Conservation (phyloP, 169 alveolate genomes). For the Eimeria necatrix region DNA sequence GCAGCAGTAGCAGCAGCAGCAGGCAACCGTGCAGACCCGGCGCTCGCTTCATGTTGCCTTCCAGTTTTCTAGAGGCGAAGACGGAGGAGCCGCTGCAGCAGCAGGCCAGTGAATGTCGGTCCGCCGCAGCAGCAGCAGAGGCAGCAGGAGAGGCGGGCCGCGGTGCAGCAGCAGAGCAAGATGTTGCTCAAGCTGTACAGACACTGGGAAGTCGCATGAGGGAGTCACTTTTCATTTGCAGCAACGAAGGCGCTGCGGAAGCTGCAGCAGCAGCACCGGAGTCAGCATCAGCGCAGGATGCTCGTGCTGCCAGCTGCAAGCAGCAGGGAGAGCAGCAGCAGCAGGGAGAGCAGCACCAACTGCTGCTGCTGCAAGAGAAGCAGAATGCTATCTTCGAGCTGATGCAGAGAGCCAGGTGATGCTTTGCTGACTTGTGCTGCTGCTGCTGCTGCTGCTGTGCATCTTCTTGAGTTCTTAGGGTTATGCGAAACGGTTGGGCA, state of each 20-base stretch:
- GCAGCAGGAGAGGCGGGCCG: not conserved
- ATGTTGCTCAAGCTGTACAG: not conserved
- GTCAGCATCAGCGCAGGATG: not conserved
- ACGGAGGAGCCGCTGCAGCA: conserved; percentile 7
- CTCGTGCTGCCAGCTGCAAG: not conserved
- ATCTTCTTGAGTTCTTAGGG: not conserved
- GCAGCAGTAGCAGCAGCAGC: conserved; percentile 48
- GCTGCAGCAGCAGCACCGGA: conserved; percentile 30
- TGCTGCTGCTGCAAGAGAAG: not conserved
- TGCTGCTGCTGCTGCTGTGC: conserved; percentile 26
- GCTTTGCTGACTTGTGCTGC: not conserved
- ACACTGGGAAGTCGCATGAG: conserved; percentile 40
- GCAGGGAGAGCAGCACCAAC: not conserved
- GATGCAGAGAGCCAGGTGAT: conserved; percentile 17
- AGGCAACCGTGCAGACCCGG: conserved; percentile 43
- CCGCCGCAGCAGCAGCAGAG: conserved; percentile 36
- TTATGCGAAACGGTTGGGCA: too few relatives aligned
- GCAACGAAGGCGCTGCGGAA: not conserved
- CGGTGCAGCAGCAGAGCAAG: not conserved
- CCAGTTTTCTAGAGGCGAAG: not conserved
- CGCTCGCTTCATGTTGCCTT: conserved; percentile 17
- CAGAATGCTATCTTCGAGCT: not conserved
- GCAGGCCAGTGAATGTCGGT: not conserved
- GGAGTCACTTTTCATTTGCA: conserved; percentile 27
- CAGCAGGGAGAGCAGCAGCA: conserved; percentile 5